Evolutionary conservation across 331 rosid genomes (phyloP).

Genomic region (Dryas integrifolia): DNA sequence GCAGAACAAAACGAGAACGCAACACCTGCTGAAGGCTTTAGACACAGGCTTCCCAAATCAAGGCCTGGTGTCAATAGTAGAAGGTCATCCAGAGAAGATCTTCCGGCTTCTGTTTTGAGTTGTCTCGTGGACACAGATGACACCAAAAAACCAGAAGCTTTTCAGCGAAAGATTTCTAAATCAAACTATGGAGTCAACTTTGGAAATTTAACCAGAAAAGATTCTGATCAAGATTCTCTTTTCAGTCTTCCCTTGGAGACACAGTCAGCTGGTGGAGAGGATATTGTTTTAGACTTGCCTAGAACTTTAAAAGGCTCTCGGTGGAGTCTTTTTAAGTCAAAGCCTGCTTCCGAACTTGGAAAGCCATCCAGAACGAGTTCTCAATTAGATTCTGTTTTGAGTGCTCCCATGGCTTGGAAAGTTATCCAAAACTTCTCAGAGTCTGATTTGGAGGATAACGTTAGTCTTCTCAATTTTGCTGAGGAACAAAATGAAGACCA

Average conservation of each 20-base stretch:
- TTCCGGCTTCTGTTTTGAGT: constrained; percentile 4
- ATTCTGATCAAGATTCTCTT: constrained; percentile 18
- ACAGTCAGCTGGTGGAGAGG: background rate
- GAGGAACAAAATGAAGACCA: constrained; percentile 29
- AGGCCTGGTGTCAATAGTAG: constrained; percentile 1
- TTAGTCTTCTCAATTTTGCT: constrained; percentile 57
- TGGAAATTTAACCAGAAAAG: constrained; percentile 7
- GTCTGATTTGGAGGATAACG: constrained; percentile 46
- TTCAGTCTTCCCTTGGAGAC: constrained; percentile 23
- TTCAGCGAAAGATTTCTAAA: background rate
- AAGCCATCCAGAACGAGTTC: constrained; percentile 2
- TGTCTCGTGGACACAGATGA: background rate
- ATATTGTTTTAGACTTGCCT: background rate
- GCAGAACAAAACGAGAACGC: constrained; percentile 24
- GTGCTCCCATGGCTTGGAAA: constrained; percentile 30
- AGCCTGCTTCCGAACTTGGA: constrained; percentile 1
- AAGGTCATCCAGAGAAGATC: constrained; percentile 16
- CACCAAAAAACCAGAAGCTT: background rate
- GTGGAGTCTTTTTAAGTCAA: constrained; percentile 19
- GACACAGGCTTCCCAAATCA: background rate
- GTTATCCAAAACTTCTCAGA: constrained; percentile 15
- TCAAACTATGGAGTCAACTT: background rate
- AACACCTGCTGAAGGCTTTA: constrained; percentile 6
- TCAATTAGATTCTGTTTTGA: constrained; percentile 17
- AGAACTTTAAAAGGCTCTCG: constrained; percentile 15